Evolutionary conservation across 129 eudicot species (phyloP).

Genomic region (Heracleum sosnowskyi): DNA sequence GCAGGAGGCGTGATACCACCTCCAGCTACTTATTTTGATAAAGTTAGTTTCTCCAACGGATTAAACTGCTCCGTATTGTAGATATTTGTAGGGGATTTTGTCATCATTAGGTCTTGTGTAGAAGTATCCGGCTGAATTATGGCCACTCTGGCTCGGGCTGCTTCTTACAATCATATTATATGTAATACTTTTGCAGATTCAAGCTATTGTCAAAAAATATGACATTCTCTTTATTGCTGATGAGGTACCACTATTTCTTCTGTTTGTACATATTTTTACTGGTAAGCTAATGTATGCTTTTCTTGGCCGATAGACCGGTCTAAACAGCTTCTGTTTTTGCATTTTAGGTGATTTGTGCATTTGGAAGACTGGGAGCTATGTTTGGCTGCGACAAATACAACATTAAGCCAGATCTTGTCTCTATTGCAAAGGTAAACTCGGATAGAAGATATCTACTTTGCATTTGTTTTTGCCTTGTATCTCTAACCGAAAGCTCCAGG

Average conservation of each 20-base stretch:
- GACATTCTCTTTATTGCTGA: conserved; percentile 93
- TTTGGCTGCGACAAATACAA: conserved; percentile 91
- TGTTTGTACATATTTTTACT: not conserved
- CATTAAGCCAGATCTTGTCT: conserved; percentile 92
- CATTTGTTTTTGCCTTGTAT: not conserved
- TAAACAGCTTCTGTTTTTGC: not conserved
- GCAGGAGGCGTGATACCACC: conserved; percentile 98
- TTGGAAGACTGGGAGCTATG: conserved; percentile 96
- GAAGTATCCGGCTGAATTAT: not conserved
- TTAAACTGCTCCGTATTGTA: not conserved
- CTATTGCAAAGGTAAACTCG: conserved; percentile 75
- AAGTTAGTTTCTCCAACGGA: conserved; percentile 30
- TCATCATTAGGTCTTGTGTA: not conserved
- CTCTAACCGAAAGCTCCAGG: conserved; percentile 33
- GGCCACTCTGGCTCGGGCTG: not conserved
- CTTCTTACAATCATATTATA: not conserved
- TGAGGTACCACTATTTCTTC: conserved; percentile 40
- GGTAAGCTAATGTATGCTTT: not conserved
- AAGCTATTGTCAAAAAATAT: conserved; percentile 74
- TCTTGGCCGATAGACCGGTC: not conserved
- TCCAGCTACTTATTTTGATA: conserved; percentile 87
- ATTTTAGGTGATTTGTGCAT: conserved; percentile 75
- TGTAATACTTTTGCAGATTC: conserved; percentile 47
- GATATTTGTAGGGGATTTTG: not conserved
- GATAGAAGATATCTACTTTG: not conserved